Percentiles rank a stretch among this genome's conserved stretches.
These are phyloP conservation scores for Trichoderma atroviride DNA, from an alignment of 2,329 filamentous ascomycete species.

Conservation along the genomic window DNA sequence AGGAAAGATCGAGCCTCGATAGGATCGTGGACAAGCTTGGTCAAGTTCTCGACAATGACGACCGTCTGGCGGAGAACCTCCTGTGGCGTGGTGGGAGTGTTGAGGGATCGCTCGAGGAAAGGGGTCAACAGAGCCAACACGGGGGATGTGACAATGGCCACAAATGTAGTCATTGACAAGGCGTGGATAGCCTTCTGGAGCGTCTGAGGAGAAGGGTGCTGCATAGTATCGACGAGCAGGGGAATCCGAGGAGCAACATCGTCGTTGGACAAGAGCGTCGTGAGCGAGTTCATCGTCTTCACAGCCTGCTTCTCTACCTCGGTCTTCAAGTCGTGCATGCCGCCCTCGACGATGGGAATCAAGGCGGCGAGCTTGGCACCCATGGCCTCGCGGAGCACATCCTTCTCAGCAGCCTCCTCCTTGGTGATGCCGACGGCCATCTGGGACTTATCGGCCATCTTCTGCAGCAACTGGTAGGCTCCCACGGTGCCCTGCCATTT, in stretches of 20 bases:
- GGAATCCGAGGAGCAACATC: slow-evolving; percentile 92
- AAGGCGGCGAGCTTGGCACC: slow-evolving; percentile 82
- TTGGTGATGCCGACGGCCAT: slow-evolving; percentile 75
- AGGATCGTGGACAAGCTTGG: slow-evolving; percentile 94
- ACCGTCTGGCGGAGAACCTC: slow-evolving; percentile 95
- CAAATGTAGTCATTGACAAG: slow-evolving; percentile 96
- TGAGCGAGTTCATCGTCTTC: slow-evolving; percentile 88
- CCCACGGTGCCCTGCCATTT: slow-evolving; percentile 98
- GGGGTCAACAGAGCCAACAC: slow-evolving; percentile 93
- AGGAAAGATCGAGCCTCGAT: slow-evolving; percentile 93
- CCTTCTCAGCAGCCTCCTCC: slow-evolving; percentile 85
- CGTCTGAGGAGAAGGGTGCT: slow-evolving; percentile 84
- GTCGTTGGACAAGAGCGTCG: slow-evolving; percentile 90
- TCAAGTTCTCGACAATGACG: slow-evolving; percentile 96
- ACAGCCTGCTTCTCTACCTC: slow-evolving; percentile 89
- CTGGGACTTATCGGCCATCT: slow-evolving; percentile 94
- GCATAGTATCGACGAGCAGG: slow-evolving; percentile 90
- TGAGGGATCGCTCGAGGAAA: slow-evolving; percentile 89
- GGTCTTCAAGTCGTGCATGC: slow-evolving; percentile 94
- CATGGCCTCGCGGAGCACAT: slow-evolving; percentile 87
- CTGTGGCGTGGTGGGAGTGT: slow-evolving; percentile 86
- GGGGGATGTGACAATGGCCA: slow-evolving; percentile 92
- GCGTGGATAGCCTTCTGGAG: slow-evolving; percentile 96
- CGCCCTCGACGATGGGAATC: slow-evolving; percentile 87
- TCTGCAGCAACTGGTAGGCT: slow-evolving; percentile 80